Percentiles rank a stretch among this genome's conserved stretches.
Conservation (phyloP, 805 yeast genomes). For the Wickerhamomyces ciferrii region DNA sequence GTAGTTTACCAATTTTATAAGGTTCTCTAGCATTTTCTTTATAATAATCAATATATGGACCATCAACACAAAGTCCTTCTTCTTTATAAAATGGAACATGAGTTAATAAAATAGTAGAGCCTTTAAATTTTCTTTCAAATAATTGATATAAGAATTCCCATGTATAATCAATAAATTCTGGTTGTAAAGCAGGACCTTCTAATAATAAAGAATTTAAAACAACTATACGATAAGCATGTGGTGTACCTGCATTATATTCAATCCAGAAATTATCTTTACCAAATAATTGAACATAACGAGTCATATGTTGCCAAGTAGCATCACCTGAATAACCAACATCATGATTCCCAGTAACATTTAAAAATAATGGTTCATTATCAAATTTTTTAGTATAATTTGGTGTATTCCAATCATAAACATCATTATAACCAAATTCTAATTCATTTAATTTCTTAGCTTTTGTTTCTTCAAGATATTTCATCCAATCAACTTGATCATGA, state of each 20-base stretch:
- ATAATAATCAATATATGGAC: conserved; percentile 67
- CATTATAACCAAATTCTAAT: conserved; percentile 44
- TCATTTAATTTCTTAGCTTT: conserved; percentile 27
- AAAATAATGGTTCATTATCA: conserved; percentile 57
- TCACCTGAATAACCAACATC: conserved; percentile 96
- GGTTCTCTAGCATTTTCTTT: conserved; percentile 52
- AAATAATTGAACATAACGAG: conserved; percentile 66
- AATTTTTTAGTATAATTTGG: conserved; percentile 21
- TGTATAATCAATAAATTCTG: conserved; percentile 59
- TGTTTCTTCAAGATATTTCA: conserved; percentile 30
- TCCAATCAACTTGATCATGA: conserved; percentile 56
- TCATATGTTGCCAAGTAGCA: conserved; percentile 86
- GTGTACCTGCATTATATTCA: conserved; percentile 56
- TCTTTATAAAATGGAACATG: conserved; percentile 87
- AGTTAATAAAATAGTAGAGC: conserved; percentile 77
- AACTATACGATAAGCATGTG: conserved; percentile 83
- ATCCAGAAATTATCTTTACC: conserved; percentile 85
- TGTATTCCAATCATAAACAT: conserved; percentile 65
- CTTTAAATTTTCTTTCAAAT: conserved; percentile 50
- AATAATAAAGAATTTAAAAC: conserved; percentile 77
- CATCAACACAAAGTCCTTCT: conserved; percentile 82
- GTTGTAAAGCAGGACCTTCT: conserved; percentile 88
- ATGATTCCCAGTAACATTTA: conserved; percentile 91
- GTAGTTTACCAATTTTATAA: conserved; percentile 62
- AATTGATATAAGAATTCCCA: conserved; percentile 70